Percentiles rank a stretch among this genome's conserved stretches.
These are phyloP conservation scores for Nitzschia palea DNA, from an alignment of 108 stramenopile genomes.

Conservation along the genomic window DNA sequence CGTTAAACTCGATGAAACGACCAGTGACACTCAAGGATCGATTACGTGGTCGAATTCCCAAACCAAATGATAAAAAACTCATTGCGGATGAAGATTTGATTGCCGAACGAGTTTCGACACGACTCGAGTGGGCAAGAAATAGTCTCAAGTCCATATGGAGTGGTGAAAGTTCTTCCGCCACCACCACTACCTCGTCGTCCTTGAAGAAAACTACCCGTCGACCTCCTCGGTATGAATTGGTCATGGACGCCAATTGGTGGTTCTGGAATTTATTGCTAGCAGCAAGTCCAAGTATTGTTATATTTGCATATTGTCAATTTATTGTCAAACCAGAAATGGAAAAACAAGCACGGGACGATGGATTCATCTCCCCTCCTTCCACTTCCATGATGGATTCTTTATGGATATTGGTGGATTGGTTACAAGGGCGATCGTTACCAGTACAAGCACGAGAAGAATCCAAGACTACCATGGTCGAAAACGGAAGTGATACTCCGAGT, in stretches of 20 bases:
- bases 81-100: slow-evolving; percentile 3
- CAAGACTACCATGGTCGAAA: too few relatives aligned
- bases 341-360: background rate
- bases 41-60: background rate
- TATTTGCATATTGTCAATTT: slow-evolving; percentile 40
- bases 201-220: background rate
- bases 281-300: slow-evolving; percentile 20
- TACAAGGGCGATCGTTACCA: background rate
- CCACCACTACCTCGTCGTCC: background rate
- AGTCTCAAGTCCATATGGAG: slow-evolving; percentile 5
- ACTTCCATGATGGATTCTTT: slow-evolving; percentile 1
- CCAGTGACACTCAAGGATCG: too few relatives aligned
- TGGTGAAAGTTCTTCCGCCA: background rate
- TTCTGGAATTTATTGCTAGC: slow-evolving; percentile 47
- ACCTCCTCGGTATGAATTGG: slow-evolving; percentile 12
- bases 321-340: slow-evolving; percentile 30
- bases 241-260: slow-evolving; percentile 49
- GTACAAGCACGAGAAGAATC: too few relatives aligned
- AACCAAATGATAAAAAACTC: background rate
- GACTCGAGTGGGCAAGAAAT: slow-evolving; percentile 3
- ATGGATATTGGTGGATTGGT: background rate
- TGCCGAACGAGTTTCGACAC: slow-evolving; percentile 6
- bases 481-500: too few relatives aligned
- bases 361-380: background rate
- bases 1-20: too few relatives aligned